A percentile compares a stretch with the other conserved stretches of the same genome.
These are phyloP conservation scores for Cercospora beticola DNA, from an alignment of 2,329 filamentous ascomycete genomes.

Conservation along the genomic window DNA sequence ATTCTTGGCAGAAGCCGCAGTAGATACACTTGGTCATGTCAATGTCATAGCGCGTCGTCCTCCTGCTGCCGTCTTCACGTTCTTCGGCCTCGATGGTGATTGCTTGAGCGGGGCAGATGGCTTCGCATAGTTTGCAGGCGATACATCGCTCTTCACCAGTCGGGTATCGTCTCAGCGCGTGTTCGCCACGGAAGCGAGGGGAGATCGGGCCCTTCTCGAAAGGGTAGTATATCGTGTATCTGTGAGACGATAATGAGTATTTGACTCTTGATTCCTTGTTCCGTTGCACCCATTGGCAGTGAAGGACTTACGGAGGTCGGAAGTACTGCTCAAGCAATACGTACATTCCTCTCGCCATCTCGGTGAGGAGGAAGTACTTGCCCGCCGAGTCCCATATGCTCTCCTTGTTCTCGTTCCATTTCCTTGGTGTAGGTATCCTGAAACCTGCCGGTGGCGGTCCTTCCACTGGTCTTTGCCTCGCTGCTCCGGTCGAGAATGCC, in stretches of 20 bases:
- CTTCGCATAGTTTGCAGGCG: conserved; percentile 99
- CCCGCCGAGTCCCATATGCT: conserved; percentile 77
- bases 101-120: conserved; percentile 94
- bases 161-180: conserved; percentile 92
- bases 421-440: conserved; percentile 68
- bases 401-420: conserved; percentile 80
- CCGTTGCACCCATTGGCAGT: conserved; percentile 13
- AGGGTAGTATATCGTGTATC: conserved; percentile 97
- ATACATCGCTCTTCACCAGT: conserved; percentile 99
- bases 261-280: not conserved
- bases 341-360: conserved; percentile 98
- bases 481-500: conserved; percentile 65
- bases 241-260: conserved; percentile 42
- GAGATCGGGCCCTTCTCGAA: conserved; percentile 99
- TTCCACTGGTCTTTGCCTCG: conserved; percentile 56
- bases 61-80: conserved; percentile 89
- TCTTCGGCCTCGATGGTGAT: conserved; percentile 99
- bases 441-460: conserved; percentile 80
- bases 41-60: conserved; percentile 97
- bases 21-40: conserved; percentile 99
- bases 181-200: conserved; percentile 95
- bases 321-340: conserved; percentile 97
- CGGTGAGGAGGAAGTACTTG: conserved; percentile 91
- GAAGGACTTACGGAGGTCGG: conserved; percentile 79
- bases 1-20: conserved; percentile 99